Conservation (phyloP, 768 basidiomycete genomes). For the Tremella yokohamensis region DNA sequence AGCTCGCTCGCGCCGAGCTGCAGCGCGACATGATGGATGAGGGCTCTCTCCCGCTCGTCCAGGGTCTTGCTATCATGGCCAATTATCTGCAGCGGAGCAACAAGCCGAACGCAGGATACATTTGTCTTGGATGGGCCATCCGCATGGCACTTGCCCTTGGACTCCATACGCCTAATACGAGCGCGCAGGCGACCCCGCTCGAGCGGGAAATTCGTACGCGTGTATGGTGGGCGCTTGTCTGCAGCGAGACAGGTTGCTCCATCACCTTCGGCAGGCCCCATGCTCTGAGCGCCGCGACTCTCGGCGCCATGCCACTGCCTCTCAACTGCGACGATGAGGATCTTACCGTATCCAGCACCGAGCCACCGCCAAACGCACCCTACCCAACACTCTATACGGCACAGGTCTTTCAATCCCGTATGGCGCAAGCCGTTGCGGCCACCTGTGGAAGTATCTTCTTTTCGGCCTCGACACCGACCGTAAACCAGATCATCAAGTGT, state of each 20-base stretch:
- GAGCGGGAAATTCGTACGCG: constrained; percentile 18
- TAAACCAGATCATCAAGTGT: constrained; percentile 22
- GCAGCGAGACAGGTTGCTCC: constrained; percentile 21
- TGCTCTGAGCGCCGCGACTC: constrained; percentile 6
- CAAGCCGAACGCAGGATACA: constrained; percentile 23
- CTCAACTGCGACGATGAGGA: constrained; percentile 25
- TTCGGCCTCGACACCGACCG: constrained; percentile 12
- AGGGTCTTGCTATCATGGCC: constrained; percentile 27
- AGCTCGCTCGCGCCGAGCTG: constrained; percentile 15
- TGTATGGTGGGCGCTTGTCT: constrained; percentile 19
- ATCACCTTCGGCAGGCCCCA: constrained; percentile 25
- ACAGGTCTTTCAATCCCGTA: constrained; percentile 16
- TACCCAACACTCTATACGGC: constrained; percentile 22
- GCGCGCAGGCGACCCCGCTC: constrained; percentile 9
- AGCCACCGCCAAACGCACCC: neutral
- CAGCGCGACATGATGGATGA: constrained; percentile 15
- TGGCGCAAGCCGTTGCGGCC: constrained; percentile 12
- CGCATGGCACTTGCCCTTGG: constrained; percentile 21
- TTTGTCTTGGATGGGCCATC: constrained; percentile 21
- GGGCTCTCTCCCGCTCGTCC: constrained; percentile 21
- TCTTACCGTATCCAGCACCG: constrained; percentile 13
- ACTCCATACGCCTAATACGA: constrained; percentile 12
- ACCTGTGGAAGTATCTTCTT: constrained; percentile 19
- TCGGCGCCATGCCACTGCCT: constrained; percentile 11
- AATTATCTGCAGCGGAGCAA: constrained; percentile 27